Percentiles rank a stretch among this genome's conserved stretches.
Evolutionary conservation across 108 stramenopile species (phyloP).

Genomic region (Pseudonitzschia pungens): DNA sequence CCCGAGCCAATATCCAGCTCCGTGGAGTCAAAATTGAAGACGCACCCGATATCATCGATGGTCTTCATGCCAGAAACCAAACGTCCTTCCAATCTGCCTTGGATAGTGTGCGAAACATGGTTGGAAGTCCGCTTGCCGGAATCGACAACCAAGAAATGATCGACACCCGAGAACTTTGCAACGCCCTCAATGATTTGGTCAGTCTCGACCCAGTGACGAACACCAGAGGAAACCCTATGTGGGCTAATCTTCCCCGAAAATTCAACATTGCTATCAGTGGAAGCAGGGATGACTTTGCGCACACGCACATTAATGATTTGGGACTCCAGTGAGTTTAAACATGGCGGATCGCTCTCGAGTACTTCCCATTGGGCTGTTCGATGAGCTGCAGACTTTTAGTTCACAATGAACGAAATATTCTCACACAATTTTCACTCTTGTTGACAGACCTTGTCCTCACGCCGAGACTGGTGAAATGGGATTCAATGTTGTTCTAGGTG

Average conservation of each 20-base stretch:
- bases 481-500: slow-evolving; percentile 93
- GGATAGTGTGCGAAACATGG: slow-evolving; percentile 93
- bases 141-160: slow-evolving; percentile 89
- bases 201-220: slow-evolving; percentile 70
- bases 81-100: slow-evolving; percentile 86
- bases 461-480: slow-evolving; percentile 87
- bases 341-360: not conserved
- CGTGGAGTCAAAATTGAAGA: slow-evolving; percentile 92
- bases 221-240: slow-evolving; percentile 82
- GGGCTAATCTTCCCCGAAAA: slow-evolving; percentile 90
- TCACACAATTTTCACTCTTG: slow-evolving; percentile 88
- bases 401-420: slow-evolving; percentile 73
- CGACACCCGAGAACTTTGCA: slow-evolving; percentile 84
- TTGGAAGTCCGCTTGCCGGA: slow-evolving; percentile 91
- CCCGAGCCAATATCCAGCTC: slow-evolving; percentile 89
- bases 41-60: slow-evolving; percentile 85
- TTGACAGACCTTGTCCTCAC: slow-evolving; percentile 83
- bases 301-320: slow-evolving; percentile 95
- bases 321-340: slow-evolving; percentile 64
- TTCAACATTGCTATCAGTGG: slow-evolving; percentile 95
- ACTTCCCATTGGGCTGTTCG: slow-evolving; percentile 27
- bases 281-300: slow-evolving; percentile 88
- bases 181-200: slow-evolving; percentile 84
- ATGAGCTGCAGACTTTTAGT: slow-evolving; percentile 64
- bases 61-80: slow-evolving; percentile 82